Evolutionary conservation across 163 green algal species (phyloP), one percentile per base, ranked within the genome.

Genomic region (Prototheca cutis): DNA sequence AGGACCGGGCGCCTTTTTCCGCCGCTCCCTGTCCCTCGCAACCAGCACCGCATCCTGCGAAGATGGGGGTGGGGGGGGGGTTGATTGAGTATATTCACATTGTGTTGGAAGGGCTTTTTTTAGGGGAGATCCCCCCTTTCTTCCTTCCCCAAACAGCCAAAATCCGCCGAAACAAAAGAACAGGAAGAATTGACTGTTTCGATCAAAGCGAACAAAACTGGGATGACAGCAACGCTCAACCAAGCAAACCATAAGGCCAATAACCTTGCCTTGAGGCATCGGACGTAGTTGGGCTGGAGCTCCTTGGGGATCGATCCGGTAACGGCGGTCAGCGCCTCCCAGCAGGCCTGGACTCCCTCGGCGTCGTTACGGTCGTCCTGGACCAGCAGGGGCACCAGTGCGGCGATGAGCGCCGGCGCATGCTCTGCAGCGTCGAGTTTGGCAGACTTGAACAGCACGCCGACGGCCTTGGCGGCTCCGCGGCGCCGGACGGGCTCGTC

Each of bases 301-400:
- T 95, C 90, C 70, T 95, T 95, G 51, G 88, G 82, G 6, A 97
- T 82, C 32, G 73, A 74, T 52, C 48, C 68, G 24, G 71, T 82
- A 23, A 96, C 74, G 0, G 82, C 78, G 13, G 80, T 79, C 45
- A 94, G 53, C 15, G 84, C 91, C 24, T 70, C 74, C 86, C 85
- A 95, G 25, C 63, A 74, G 2, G 74, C 65, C 40, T 68, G 23
- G 30, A 86, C 68, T 25, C 80, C 48, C 5, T 55, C 58, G 8
- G 67, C 58, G 32, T 90, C 78, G 7, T 80, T 63, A 24, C 68
- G 53, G 23, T 90, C 79, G 5, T 84, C 71, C 40, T 93, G 86
- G 2, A 71, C 73, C 33, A 97, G 66, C 58, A 90, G 70, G 7
- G 72, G 49, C n/a, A 90, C 72, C 40, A 91, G 71, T 6, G 71